Base-by-base conservation (phyloP, 352 stramenopile species). In the Phytophthora brassicae region DNA sequence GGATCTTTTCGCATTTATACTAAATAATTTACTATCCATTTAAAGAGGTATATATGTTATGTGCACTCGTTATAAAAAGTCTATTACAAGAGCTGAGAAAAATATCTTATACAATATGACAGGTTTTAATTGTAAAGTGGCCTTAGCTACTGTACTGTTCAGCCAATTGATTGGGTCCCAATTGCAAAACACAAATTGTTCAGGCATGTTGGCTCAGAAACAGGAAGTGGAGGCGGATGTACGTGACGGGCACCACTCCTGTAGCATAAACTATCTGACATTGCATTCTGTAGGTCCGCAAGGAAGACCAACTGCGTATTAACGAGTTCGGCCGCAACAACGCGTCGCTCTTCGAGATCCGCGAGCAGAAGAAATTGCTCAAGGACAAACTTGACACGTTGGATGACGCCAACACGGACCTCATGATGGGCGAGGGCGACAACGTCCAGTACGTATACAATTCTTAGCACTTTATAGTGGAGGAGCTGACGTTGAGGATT, bases 251-350 rank as follows among this genome's bases (percentile, higher is more conserved):
- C 14, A 42, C 6, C 35, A 8, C 26, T 31, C 26, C 26, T 9
- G 8, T 42, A 42, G 35, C n/a, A n/a, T n/a, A n/a, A n/a, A n/a
- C n/a, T n/a, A n/a, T n/a, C n/a, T n/a, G n/a, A n/a, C n/a, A n/a
- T n/a, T n/a, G n/a, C n/a, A 26, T 56, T 8, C 41, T 46, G n/a
- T 62, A 99, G 89, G 96, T 99, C 49, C 90, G 94, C 48, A 85
- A 88, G 59, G 92, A 98, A 76, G 97, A 99, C 80, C 97, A 99
- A 81, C 70, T 98, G 66, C 86, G 88, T 45, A 99, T 99, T 69
- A 99, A 99, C 75, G 94, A 98, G 72, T 99, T 99, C 75, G 97
- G 95, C 56, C 81, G 90, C 57, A 90, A 99, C 70, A 99, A 99
- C 81, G 93, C 93, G 28, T 72, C 88, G 41, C 76, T 98, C 58